Evolutionary conservation across 1,139 yeast species (phyloP).

Genomic region (Zygosaccharomyces sapae): DNA sequence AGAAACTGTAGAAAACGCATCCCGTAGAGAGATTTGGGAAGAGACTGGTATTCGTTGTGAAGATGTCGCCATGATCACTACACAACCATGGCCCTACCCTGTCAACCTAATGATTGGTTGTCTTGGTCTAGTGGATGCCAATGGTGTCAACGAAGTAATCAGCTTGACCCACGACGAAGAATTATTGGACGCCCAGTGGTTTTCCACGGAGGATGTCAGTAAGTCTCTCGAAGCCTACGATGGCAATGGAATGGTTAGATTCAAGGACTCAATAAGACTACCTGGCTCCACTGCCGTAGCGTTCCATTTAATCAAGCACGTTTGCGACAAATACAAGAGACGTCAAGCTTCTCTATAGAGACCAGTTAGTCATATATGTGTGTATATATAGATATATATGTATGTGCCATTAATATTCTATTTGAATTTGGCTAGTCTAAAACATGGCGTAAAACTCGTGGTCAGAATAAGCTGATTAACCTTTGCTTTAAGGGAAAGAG

Average conservation of each 20-base stretch:
- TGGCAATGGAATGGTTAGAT: slow-evolving; percentile 21
- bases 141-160: slow-evolving; percentile 56
- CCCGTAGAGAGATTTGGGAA: slow-evolving; percentile 88
- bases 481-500: slow-evolving; percentile 2
- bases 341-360: slow-evolving; percentile 10
- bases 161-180: slow-evolving; percentile 81
- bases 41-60: slow-evolving; percentile 79
- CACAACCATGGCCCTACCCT: slow-evolving; percentile 98
- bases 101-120: slow-evolving; percentile 93
- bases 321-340: slow-evolving; percentile 29
- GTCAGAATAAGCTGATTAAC: neutral
- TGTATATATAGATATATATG: neutral
- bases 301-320: slow-evolving; percentile 39
- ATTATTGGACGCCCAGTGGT: slow-evolving; percentile 81
- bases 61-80: slow-evolving; percentile 54
- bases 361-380: neutral
- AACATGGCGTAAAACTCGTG: neutral
- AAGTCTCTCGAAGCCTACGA: slow-evolving; percentile 40
- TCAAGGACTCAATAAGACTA: slow-evolving; percentile 36
- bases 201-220: slow-evolving; percentile 51
- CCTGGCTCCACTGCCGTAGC: slow-evolving; percentile 54
- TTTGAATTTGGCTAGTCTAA: neutral
- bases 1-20: slow-evolving; percentile 85
- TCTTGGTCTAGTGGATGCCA: slow-evolving; percentile 64
- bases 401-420: neutral